Base-by-base conservation (phyloP, 2,329 filamentous ascomycete genomes). In the Xylaria sp. region DNA sequence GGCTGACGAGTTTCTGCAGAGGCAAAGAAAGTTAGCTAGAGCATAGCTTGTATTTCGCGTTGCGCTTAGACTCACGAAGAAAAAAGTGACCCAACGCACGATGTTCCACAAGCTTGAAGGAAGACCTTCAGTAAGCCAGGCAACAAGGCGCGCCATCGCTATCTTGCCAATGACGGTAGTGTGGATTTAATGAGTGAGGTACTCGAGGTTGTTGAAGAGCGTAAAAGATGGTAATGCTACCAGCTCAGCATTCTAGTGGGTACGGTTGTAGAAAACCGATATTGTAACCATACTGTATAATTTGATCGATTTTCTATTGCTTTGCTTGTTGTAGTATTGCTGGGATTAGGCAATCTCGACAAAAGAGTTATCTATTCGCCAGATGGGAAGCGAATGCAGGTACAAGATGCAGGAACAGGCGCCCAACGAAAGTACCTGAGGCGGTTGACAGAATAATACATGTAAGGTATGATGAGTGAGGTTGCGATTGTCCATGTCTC, bases 1-100 rank as follows among this genome's bases (percentile, higher is more conserved):
- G 76, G 42, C 84, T 79, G 58, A 68, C 68, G 31, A 79, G 64
- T 73, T 79, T 79, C 77, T 79, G 53, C 6, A 49, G 1, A 40
- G 6, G 23, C 38, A 49, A 48, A 7, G 7, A 42, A 23, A 38
- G 28, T 62, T 31, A 68, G 69, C 71, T 66, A 69, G 64, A 62
- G 54, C 42, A 36, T 51, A 13, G 54, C 4, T 9, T 4, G 9
- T 9, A 11, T 42, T n/a, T 17, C 46, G 53, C 53, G 48, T 38
- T 10, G 44, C 48, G 49, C 28, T 33, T 20, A n/a, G 63, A 63
- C 77, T 68, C 71, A 79, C 77, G 56, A 77, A 79, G 70, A 75
- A 75, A 66, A 79, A 79, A n/a, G 75, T 72, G 49, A 77, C 71
- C 77, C 77, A 78, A 54, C 72, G 63, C 51, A 79, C 72, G 33